These are phyloP conservation scores for Oropetium thomaeum DNA, from an alignment of 176 grass and related monocot species.

Conservation along the genomic window DNA sequence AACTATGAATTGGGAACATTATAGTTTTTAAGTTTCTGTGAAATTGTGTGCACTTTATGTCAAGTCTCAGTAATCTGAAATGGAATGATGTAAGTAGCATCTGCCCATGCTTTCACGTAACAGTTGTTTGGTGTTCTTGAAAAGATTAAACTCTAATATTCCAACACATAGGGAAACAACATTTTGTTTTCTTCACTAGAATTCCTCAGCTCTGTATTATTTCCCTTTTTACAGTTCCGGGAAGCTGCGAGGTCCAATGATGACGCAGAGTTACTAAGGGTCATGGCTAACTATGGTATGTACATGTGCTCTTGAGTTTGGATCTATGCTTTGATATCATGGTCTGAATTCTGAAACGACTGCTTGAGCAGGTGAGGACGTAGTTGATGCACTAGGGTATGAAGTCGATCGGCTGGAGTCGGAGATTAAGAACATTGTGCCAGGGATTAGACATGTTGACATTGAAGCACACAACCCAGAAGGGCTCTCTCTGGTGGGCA, in stretches of 20 bases:
- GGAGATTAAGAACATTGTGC: conserved; percentile 93
- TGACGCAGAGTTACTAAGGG: conserved; percentile 57
- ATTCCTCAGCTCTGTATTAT: conserved; percentile 1
- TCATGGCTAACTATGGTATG: conserved; percentile 95
- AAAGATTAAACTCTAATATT: background rate
- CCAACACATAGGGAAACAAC: conserved; percentile 10
- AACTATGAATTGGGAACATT: background rate
- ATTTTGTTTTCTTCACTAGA: background rate
- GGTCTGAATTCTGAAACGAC: conserved; percentile 8
- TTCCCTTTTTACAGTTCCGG: conserved; percentile 54
- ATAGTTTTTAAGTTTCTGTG: background rate
- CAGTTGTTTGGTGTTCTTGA: background rate
- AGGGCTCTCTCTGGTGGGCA: conserved; percentile 49
- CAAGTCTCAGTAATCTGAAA: background rate
- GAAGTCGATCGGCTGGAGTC: conserved; percentile 94
- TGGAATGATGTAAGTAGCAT: background rate
- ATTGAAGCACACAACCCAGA: conserved; percentile 98
- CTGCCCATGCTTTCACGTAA: background rate
- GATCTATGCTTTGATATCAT: conserved; percentile 1
- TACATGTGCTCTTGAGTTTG: background rate
- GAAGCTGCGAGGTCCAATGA: conserved; percentile 63
- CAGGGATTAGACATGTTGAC: conserved; percentile 91
- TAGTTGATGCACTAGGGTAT: conserved; percentile 85
- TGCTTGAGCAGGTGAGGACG: conserved; percentile 72
- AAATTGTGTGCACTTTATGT: background rate